phyloP scores from a whole-genome alignment of 108 stramenopile species.

The Nitzschia sp. region DNA sequence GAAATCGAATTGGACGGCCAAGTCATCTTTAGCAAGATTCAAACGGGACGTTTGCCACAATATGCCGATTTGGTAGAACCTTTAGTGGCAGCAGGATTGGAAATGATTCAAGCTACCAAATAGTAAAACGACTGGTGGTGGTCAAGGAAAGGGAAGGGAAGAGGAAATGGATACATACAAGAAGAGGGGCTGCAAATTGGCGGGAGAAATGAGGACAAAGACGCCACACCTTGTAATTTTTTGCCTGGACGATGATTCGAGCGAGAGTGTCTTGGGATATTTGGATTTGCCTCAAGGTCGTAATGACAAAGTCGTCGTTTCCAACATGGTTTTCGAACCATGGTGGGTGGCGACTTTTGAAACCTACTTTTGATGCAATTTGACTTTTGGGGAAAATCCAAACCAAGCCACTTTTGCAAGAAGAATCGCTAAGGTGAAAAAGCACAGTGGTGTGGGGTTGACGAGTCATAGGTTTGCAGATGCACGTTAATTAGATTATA shows the following conservation, averaged over 20 bases:
- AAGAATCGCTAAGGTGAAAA: too few species aligned
- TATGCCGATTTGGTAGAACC: slow-evolving; percentile 44
- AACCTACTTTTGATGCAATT: not conserved
- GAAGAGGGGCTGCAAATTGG: too few species aligned
- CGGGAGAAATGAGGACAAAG: not conserved
- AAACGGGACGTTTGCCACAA: slow-evolving; percentile 60
- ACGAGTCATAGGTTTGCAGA: too few species aligned
- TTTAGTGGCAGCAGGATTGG: slow-evolving; percentile 42
- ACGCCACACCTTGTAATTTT: too few species aligned
- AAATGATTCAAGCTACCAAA: too few species aligned
- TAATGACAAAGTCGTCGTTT: slow-evolving; percentile 7
- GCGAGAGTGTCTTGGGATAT: not conserved
- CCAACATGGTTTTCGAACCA: not conserved
- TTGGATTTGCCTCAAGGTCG: not conserved
- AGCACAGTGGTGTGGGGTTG: too few species aligned
- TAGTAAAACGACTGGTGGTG: too few species aligned
- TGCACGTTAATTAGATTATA: too few species aligned
- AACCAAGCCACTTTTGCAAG: too few species aligned
- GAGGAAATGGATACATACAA: not conserved
- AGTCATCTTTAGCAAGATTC: slow-evolving; percentile 60
- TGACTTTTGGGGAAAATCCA: too few species aligned
- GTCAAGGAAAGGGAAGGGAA: not conserved
- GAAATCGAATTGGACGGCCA: slow-evolving; percentile 72
- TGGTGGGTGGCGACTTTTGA: not conserved
- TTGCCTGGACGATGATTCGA: not conserved